Conservation (phyloP, 495 filamentous ascomycete species). For the Neurospora tetrasperma region DNA sequence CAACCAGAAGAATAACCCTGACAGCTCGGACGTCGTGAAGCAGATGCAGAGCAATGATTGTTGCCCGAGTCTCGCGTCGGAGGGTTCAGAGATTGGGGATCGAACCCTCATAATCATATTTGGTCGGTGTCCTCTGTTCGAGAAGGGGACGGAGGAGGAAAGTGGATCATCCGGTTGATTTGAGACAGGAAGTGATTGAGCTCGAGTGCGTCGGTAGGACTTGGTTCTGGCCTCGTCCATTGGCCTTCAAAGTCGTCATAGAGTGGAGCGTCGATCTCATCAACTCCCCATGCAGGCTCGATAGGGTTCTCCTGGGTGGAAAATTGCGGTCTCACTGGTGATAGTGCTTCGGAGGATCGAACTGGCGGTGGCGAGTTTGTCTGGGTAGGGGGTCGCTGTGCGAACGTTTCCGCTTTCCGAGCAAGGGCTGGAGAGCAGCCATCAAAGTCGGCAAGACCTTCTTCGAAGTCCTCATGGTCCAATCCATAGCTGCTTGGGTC, state of each 20-base stretch:
- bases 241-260: constrained; percentile 1
- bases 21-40: not conserved
- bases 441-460: constrained; percentile 1
- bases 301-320: not conserved
- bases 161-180: constrained; percentile 2
- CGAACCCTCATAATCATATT: not conserved
- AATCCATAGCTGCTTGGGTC: not conserved
- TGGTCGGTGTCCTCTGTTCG: not conserved
- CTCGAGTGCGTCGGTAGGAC: not conserved
- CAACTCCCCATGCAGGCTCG: not conserved
- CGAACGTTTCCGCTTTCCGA: not conserved
- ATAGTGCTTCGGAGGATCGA: not conserved
- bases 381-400: not conserved
- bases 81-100: not conserved
- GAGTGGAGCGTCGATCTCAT: not conserved
- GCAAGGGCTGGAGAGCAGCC: not conserved
- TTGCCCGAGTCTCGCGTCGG: not conserved
- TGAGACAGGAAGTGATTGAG: not conserved
- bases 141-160: not conserved
- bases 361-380: not conserved
- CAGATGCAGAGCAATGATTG: not conserved
- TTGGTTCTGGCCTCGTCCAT: constrained; percentile 2
- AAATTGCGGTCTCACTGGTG: not conserved
- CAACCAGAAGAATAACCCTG: not conserved
- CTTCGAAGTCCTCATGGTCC: constrained; percentile 1